These are phyloP conservation scores for Fusarium mundagurra DNA, from an alignment of 2,329 filamentous ascomycete species.

Conservation along the genomic window DNA sequence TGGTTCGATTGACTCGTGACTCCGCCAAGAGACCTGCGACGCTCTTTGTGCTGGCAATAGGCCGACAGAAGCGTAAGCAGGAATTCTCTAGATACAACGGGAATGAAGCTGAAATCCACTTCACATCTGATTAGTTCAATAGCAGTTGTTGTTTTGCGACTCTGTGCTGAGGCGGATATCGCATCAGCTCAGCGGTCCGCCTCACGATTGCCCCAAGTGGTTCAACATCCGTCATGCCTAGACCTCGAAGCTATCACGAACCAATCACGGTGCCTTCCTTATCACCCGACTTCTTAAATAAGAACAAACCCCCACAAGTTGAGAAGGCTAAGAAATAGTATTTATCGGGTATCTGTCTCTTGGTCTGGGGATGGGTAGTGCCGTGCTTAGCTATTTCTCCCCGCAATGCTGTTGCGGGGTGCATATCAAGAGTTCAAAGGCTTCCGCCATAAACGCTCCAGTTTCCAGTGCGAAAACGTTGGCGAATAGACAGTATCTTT, in stretches of 20 bases:
- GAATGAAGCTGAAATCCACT: fast-evolving
- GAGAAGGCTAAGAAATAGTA: not conserved
- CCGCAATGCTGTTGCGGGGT: not conserved
- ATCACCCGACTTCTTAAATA: not conserved
- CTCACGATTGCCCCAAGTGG: not conserved
- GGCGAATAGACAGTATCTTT: fast-evolving
- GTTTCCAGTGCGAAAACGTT: not conserved
- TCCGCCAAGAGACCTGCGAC: not conserved
- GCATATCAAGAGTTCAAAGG: too few species aligned
- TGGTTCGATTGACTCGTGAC: not conserved
- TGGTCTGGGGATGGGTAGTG: not conserved
- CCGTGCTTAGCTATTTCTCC: not conserved
- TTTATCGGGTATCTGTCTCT: not conserved
- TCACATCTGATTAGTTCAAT: fast-evolving
- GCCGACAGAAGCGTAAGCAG: not conserved
- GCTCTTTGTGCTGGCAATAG: not conserved
- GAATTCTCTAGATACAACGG: fast-evolving
- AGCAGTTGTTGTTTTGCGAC: not conserved
- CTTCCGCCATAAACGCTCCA: not conserved
- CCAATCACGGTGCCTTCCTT: not conserved
- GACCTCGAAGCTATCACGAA: not conserved
- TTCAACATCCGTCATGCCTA: not conserved
- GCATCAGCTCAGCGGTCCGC: not conserved
- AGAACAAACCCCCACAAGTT: not conserved
- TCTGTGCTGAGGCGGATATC: not conserved